Base-by-base conservation (phyloP, 306 rosid species). In the Cucumis sativus region DNA sequence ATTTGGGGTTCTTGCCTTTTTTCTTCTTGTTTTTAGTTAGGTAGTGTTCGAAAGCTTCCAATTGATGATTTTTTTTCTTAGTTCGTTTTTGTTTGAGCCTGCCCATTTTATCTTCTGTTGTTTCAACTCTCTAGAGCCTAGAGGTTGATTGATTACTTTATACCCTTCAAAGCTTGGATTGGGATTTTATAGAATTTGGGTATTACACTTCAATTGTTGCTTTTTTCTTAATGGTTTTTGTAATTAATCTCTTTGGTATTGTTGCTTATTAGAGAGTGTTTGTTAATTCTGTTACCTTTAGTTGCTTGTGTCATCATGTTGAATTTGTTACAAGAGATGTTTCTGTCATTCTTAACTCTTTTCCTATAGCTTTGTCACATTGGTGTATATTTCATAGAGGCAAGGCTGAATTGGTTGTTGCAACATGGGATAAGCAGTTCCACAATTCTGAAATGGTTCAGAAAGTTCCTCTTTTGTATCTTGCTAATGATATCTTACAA, bases 311-410 rank as follows among this genome's bases (percentile, higher is more conserved):
- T 41, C 6, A 33, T 7, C 61, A 21, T 74, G 28, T 72, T 68
- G 12, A 39, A 40, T 40, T 64, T 33, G 74, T 51, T 77, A 49
- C 60, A 78, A n/a, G 2, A 72, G 16, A 6, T 3, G 25, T 10
- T 74, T 52, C 37, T 82, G 88, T 80, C 76, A 6, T 52, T 80
- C 89, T 41, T 95, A 75, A 89, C 88, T 43, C 10, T 67, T 79
- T 43, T 67, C 70, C 25, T 69, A 61, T 85, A 95, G 99, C 97
- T 81, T 81, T 95, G 80, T 95, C 99, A 55, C 97, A 95, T 79
- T 92, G 97, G 99, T 95, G 99, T 81, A 95, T 95, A 81, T 92
- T 85, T 84, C 87, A 95, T 77, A 94, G 92, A 84, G 86, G 93
- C 84, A 86, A 92, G 79, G 99, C 99, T 15, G 93, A 92, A 81